A percentile compares a stretch with the other conserved stretches of the same genome.
These are phyloP conservation scores for Westerdykella ornata DNA, from an alignment of 2,329 filamentous ascomycete species.

Conservation along the genomic window DNA sequence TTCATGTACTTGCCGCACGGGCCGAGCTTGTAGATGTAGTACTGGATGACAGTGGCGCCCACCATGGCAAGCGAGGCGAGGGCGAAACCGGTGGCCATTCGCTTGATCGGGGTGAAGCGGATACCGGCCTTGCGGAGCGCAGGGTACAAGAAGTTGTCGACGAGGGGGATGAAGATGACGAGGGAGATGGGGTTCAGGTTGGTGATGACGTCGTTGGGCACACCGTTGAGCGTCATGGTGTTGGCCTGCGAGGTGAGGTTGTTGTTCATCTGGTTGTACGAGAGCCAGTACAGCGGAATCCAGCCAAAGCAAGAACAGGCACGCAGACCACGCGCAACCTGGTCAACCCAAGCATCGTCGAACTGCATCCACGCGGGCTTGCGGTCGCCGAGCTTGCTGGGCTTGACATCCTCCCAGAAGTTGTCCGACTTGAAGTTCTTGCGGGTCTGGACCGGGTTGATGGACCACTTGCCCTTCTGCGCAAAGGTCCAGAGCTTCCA, in stretches of 20 bases:
- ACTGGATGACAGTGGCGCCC: conserved; percentile 45
- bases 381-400: conserved; percentile 51
- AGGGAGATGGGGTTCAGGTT: conserved; percentile 50
- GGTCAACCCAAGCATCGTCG: conserved; percentile 73
- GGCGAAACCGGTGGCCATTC: conserved; percentile 48
- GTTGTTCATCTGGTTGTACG: conserved; percentile 51
- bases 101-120: conserved; percentile 49
- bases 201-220: conserved; percentile 52
- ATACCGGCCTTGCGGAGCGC: conserved; percentile 42
- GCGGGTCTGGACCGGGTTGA: conserved; percentile 55
- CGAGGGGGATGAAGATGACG: conserved; percentile 50
- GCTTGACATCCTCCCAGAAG: conserved; percentile 64
- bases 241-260: conserved; percentile 52
- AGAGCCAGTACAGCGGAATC: conserved; percentile 40
- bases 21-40: conserved; percentile 58
- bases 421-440: conserved; percentile 51
- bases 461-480: conserved; percentile 57
- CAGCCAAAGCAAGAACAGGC: conserved; percentile 50
- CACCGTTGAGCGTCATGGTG: conserved; percentile 47
- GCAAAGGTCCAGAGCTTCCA: conserved; percentile 54
- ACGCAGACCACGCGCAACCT: conserved; percentile 35
- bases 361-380: conserved; percentile 72
- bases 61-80: conserved; percentile 46
- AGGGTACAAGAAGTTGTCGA: conserved; percentile 50
- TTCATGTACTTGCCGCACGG: conserved; percentile 55